Percentiles rank a stretch among this genome's conserved stretches.
Evolutionary conservation across 768 basidiomycete species (phyloP).

Genomic region (Coprinopsis cinerea): DNA sequence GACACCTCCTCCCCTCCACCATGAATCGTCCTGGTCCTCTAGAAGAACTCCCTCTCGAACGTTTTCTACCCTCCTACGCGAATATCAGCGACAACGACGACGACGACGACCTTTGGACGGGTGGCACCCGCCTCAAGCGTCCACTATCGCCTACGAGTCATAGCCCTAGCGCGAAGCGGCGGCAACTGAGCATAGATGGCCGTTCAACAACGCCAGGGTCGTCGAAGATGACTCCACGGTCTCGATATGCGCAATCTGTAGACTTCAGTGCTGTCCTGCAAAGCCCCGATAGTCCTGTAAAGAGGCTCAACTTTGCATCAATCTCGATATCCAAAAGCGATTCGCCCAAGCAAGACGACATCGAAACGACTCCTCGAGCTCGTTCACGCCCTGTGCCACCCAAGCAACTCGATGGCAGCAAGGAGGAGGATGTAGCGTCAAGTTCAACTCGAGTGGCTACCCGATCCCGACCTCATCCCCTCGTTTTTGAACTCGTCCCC

Average conservation of each 20-base stretch:
- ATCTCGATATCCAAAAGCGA: neutral
- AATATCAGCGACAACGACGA: conserved; percentile 28
- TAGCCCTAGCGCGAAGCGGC: conserved; percentile 61
- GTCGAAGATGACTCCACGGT: neutral
- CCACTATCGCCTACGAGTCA: conserved; percentile 51
- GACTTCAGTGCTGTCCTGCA: conserved; percentile 20
- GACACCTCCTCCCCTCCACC: conserved; percentile 12
- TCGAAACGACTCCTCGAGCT: neutral
- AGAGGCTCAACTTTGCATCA: conserved; percentile 46
- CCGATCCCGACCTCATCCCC: conserved; percentile 12
- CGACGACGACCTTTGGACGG: too few relatives aligned
- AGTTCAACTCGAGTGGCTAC: conserved; percentile 12
- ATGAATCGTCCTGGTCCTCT: conserved; percentile 50
- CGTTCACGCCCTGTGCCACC: neutral
- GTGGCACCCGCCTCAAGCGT: conserved; percentile 38
- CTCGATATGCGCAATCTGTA: neutral
- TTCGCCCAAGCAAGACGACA: neutral
- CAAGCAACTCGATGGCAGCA: conserved; percentile 19
- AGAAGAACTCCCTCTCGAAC: conserved; percentile 53
- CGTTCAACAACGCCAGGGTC: conserved; percentile 17
- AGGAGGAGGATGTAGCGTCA: conserved; percentile 9
- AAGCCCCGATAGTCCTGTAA: conserved; percentile 39
- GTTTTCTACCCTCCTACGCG: conserved; percentile 33
- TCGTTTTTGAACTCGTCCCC: conserved; percentile 21
- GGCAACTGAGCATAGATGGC: conserved; percentile 54